Base-by-base conservation (phyloP, 2,329 filamentous ascomycete species). In the Exserohilum rostratum region DNA sequence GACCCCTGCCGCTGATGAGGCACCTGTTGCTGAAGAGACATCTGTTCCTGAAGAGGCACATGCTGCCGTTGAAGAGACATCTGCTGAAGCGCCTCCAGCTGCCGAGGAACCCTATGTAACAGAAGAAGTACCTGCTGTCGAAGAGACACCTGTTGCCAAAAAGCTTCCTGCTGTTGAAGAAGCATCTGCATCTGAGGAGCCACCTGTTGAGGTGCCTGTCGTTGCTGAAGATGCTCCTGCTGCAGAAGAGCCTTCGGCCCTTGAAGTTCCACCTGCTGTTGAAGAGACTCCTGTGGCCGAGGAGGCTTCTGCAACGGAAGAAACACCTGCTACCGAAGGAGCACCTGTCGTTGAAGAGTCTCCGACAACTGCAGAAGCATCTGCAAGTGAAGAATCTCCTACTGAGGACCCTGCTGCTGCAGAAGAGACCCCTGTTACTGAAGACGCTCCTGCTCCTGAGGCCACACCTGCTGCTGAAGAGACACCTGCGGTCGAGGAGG, bases 301-400 rank as follows among this genome's bases (percentile, higher is more conserved):
- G 10, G 47, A 46, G 10, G 34, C 9, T 18, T 40, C 12, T 5
- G 9, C 13, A 4, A 25, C 7, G 22, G 22, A 25, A 25, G 22
- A 25, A 25, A 7, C n/a, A n/a, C n/a, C 37, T n/a, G 12, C 4
- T 22, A 10, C 15, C 12, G 6, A 34, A 10, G 17, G n/a, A n/a
- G n/a, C n/a, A n/a, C n/a, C 27, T 3, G 25, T 18, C 7, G 44
- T 25, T 17, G 27, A 46, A 15, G 18, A 46, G 11, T 7, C 29
- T 7, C 22, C 27, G 2, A 11, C 15, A 9, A 34, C 13, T n/a
- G 45, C 61, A 9, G 51, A 43, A 2, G 15, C 18, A 6, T 9
- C 47, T 20, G 37, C n/a, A 25, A 11, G 11, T 5, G 58, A 58
- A 20, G 58, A 62, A 5, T 10, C 22, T 17, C 22, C 17, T 30